Base-by-base conservation (phyloP, 345 rosid species). In the Dovyalis caffra region DNA sequence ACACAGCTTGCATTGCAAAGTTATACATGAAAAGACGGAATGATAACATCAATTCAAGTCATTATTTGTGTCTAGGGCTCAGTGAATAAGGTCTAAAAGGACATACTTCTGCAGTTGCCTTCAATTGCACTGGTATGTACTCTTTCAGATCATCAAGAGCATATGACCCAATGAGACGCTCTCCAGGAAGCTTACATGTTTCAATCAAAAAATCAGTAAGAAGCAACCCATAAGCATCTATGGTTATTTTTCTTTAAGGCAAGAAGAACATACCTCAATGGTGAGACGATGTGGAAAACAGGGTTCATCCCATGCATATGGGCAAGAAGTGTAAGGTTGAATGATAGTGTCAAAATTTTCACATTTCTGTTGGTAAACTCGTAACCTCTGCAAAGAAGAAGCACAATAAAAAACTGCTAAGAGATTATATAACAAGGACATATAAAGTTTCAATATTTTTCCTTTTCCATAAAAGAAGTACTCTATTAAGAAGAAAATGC, bases 221-320 rank as follows among this genome's bases (percentile, higher is more conserved):
- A 60, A 33, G 43, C 75, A 69, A 11, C 57, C 38, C 34, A 75
- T 47, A 53, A 81, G 25, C 14, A 60, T 18, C 12, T 26, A 65
- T 56, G 29, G 32, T 51, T 63, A 12, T 29, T 11, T 15, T 26
- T 64, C 70, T 37, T 37, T 63, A 47, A 64, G 74, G 72, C 37
- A 71, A 73, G 68, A 60, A 73, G 28, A 37, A 37, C 63, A 74
- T 86, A 94, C 98, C 97, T 94, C 97, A 76, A 94, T 75, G 74
- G 87, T 82, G 64, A 94, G 88, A 81, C 95, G 93, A 80, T 91
- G 97, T 15, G 97, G 97, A 80, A 82, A 92, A 78, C 87, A 88
- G 65, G 97, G 97, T 83, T 94, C 98, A 91, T 94, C 98, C 98
- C 98, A 94, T 40, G 98, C 97, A 86, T 94, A 92, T 56, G 92